Evolutionary conservation across 169 alveolate species (phyloP), one percentile per base, ranked within the genome.

Genomic region (Cryptosporidium xiaoi): DNA sequence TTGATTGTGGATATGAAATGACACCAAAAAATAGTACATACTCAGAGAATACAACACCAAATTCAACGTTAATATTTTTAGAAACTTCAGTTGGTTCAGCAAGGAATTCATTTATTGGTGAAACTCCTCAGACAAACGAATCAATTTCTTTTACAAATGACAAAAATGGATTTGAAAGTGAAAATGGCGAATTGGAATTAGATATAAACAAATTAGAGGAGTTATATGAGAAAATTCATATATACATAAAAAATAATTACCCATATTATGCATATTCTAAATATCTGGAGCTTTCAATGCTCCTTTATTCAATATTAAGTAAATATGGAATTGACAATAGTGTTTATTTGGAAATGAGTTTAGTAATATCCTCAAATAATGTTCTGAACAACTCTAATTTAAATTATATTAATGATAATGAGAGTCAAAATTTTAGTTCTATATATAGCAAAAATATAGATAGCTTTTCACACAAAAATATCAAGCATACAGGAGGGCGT

Each of bases 211-310:
- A 56, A 15, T 62, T 77, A 33, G 87, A 77, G 27, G 18, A 58
- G 3, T 20, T 77, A 16, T 40, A 55, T 8, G 51, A 77, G 44
- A 71, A 77, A 4, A 27, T 77, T n/a, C 15, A 46, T 20, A 60
- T 24, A 0, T 31, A 51, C 1, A 58, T 60, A 34, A 60, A 29
- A 27, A 60, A 20, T 3, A 77, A 77, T n/a, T 62, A 58, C 16
- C 71, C 87, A 4, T 60, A 48, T 44, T 16, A n/a, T 46, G 87
- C 87, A 7, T 77, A 77, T 50, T 77, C 77, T 53, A 34, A 48
- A 44, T 62, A 46, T 60, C 13, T 77, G 36, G 71, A 60, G 16
- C 64, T 77, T 24, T 60, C 65, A 16, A 53, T 36, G 27, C n/a
- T 77, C 1, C 16, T 77, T 13, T 77, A 55, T 60, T 34, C 36